Evolutionary conservation across 129 eudicot genomes (phyloP).

Genomic region (Solidago caesia): DNA sequence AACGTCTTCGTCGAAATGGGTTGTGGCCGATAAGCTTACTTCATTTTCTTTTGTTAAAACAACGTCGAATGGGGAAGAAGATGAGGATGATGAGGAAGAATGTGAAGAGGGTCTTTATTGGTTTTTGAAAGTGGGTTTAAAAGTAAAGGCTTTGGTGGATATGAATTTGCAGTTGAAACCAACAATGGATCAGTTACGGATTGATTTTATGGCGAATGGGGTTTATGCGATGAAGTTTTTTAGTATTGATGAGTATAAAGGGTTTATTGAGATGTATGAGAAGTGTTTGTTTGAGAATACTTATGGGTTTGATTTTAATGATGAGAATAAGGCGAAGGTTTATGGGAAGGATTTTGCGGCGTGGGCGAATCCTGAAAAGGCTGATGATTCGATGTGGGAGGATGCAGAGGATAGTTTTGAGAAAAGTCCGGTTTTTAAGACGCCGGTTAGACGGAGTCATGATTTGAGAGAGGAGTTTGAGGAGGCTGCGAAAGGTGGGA

Average conservation of each 20-base stretch:
- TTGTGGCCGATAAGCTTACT: conserved; percentile 40
- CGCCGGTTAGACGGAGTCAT: conserved; percentile 38
- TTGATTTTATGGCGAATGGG: conserved; percentile 70
- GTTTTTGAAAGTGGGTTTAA: conserved; percentile 75
- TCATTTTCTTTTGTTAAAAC: conserved; percentile 50
- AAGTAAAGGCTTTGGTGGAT: conserved; percentile 51
- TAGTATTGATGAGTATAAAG: conserved; percentile 46
- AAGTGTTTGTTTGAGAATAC: conserved; percentile 88
- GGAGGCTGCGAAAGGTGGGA: conserved; percentile 76
- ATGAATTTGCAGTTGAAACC: conserved; percentile 69
- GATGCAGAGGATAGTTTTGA: conserved; percentile 64
- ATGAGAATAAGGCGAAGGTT: conserved; percentile 65
- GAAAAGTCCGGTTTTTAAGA: conserved; percentile 46
- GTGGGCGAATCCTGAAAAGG: conserved; percentile 84
- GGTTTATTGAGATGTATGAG: conserved; percentile 53
- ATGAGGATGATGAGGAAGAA: conserved; percentile 39
- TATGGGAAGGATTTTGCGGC: conserved; percentile 88
- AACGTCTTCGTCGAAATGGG: conserved; percentile 64
- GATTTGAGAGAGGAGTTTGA: conserved; percentile 84
- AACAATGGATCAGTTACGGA: conserved; percentile 55
- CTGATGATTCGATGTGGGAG: conserved; percentile 98
- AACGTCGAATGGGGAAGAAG: conserved; percentile 31
- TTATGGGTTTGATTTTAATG: conserved; percentile 60
- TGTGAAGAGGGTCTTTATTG: conserved; percentile 43
- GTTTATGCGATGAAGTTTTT: conserved; percentile 76